These are phyloP conservation scores for Hibiscus tridactylites DNA, from an alignment of 345 rosid species.

Conservation along the genomic window DNA sequence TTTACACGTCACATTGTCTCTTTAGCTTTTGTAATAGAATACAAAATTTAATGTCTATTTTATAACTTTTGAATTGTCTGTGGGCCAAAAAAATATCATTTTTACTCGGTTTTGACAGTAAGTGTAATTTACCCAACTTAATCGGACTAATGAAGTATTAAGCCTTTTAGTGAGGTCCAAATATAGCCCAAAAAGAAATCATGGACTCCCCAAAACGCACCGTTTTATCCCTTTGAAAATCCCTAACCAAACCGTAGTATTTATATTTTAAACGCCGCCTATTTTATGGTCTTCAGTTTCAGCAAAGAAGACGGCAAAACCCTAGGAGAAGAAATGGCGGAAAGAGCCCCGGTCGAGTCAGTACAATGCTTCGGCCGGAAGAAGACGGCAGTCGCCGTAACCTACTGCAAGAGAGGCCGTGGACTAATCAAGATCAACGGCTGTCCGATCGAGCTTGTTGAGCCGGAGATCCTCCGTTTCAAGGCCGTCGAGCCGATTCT, in stretches of 20 bases:
- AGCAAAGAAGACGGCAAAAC: neutral
- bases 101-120: too few species aligned
- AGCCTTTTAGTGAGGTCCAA: too few species aligned
- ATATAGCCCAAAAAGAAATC: too few species aligned
- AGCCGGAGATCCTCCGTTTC: constrained; percentile 78
- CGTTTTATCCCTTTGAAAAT: neutral
- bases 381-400: constrained; percentile 80
- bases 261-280: neutral
- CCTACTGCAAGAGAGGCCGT: constrained; percentile 68
- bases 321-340: neutral
- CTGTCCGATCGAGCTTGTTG: constrained; percentile 61
- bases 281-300: neutral
- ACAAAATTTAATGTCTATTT: too few species aligned
- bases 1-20: too few species aligned
- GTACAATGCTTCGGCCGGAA: constrained; percentile 80
- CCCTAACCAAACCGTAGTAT: neutral
- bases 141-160: too few species aligned
- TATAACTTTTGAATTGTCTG: too few species aligned
- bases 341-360: constrained; percentile 21
- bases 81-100: too few species aligned
- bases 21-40: too few species aligned
- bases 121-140: too few species aligned
- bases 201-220: neutral
- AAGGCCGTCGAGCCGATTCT: constrained; percentile 70
- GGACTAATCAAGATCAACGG: constrained; percentile 81